Evolutionary conservation across 805 yeast genomes (phyloP), one percentile per base, ranked within the genome.

Genomic region (Saccharomycopsis fermentans): DNA sequence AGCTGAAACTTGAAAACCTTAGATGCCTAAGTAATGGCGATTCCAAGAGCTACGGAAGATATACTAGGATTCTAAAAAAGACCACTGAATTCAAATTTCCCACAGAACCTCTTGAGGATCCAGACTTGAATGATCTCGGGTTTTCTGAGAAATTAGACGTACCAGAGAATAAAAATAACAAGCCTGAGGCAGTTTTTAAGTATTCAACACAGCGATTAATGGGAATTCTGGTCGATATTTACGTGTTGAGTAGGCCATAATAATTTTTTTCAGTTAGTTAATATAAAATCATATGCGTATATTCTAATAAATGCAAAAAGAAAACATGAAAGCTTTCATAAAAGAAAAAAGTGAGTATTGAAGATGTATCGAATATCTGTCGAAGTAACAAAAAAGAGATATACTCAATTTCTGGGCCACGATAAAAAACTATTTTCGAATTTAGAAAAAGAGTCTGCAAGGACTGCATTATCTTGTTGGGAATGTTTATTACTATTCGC

Each of bases 391-490:
- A n/a, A n/a, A n/a, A n/a, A n/a, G n/a, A n/a, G n/a, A n/a, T n/a
- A n/a, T n/a, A 32, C 8, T 29, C 24, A 50, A 50, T 17, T 52
- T 8, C 39, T 34, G 14, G 54, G 59, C 60, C 58, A 55, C 6
- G 53, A 19, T 51, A 59, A 54, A 19, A 56, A 59, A 19, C 56
- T 54, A 34, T 29, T 50, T 19, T 57, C 59, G 43, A 56, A 58
- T 11, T 55, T 55, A n/a, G 50, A 32, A 21, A 54, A 54, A 9
- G 48, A 34, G 32, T 58, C 60, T 11, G 55, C 19, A 5, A 52
- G 48, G 11, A 58, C 47, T 8, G 54, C 39, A 36, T 55, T 55
- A 16, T 47, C 51, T 12, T 14, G 4, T 2, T 8, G 24, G 16
- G 6, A 11, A 8, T 26, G n/a, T 19, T 27, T 53, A 21, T 37